phyloP scores from a whole-genome alignment of 495 filamentous ascomycete species.

The Lophiostoma macrostomum region DNA sequence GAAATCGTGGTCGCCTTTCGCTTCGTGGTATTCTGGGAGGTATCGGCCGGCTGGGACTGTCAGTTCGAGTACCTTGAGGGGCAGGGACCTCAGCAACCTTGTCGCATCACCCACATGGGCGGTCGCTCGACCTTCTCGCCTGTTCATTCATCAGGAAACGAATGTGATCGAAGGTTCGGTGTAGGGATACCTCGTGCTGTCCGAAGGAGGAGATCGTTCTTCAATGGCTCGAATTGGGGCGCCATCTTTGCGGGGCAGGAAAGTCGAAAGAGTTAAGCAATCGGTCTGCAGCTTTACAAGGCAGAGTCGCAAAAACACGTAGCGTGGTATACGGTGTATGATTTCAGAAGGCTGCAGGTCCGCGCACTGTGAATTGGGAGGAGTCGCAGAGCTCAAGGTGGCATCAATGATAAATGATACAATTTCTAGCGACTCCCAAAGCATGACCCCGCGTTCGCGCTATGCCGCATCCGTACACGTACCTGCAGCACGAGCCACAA shows the following conservation, averaged over 20 bases:
- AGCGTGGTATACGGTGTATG: too few species aligned
- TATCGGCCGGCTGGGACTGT: constrained; percentile 76
- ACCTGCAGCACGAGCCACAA: background rate
- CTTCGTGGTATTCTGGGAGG: constrained; percentile 95
- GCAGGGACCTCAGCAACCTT: constrained; percentile 57
- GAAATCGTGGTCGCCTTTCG: constrained; percentile 85
- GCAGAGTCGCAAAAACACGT: too few species aligned
- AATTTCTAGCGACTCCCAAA: too few species aligned
- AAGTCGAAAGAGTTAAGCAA: constrained; percentile 36
- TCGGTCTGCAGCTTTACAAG: too few species aligned
- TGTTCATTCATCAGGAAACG: constrained; percentile 43
- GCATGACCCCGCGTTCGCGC: background rate
- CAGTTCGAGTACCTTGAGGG: background rate
- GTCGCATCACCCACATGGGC: constrained; percentile 98
- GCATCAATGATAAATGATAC: too few species aligned
- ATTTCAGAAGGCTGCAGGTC: too few species aligned
- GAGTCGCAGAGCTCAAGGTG: too few species aligned
- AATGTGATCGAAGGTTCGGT: background rate
- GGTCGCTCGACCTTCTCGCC: constrained; percentile 86
- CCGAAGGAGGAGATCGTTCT: constrained; percentile 87
- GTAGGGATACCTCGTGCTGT: constrained; percentile 70
- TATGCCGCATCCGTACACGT: too few species aligned
- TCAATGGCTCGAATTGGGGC: constrained; percentile 64
- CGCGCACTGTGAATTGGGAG: too few species aligned
- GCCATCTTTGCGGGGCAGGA: constrained; percentile 24